phyloP scores from a whole-genome alignment of 768 basidiomycete species.

The Naganishia randhawae region DNA sequence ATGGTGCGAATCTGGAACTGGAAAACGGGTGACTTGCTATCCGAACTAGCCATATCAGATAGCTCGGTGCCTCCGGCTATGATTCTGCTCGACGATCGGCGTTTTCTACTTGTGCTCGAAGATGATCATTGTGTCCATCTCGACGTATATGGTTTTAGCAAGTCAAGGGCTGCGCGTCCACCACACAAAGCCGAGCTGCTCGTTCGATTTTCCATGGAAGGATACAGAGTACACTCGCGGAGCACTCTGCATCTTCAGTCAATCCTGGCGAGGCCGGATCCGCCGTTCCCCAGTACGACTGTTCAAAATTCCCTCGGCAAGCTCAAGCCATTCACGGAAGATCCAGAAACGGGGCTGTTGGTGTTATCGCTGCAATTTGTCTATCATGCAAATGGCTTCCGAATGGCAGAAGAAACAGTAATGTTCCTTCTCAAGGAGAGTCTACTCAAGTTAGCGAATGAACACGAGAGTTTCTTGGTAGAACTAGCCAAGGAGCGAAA shows the following conservation, averaged over 20 bases:
- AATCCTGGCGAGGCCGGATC: slow-evolving; percentile 20
- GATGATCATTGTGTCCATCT: slow-evolving; percentile 2
- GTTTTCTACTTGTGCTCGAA: not conserved
- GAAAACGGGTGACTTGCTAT: slow-evolving; percentile 58
- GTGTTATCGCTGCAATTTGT: slow-evolving; percentile 14
- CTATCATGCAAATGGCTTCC: not conserved
- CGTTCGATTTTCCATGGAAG: slow-evolving; percentile 4
- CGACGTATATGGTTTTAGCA: slow-evolving; percentile 10
- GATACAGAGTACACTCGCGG: not conserved
- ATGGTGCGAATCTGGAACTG: slow-evolving; percentile 66
- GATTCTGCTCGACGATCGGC: slow-evolving; percentile 2
- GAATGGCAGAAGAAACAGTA: not conserved
- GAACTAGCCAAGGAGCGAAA: not conserved
- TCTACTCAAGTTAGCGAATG: slow-evolving; percentile 15
- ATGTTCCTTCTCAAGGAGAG: slow-evolving; percentile 22
- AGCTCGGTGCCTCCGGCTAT: slow-evolving; percentile 12
- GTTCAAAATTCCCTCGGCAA: not conserved
- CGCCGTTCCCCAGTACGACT: slow-evolving; percentile 16
- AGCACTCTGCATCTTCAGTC: not conserved
- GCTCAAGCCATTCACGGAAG: slow-evolving; percentile 27
- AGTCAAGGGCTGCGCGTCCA: too few species aligned
- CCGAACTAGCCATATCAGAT: slow-evolving; percentile 30
- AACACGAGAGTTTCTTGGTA: not conserved
- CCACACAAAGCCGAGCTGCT: not conserved
- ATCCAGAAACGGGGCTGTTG: slow-evolving; percentile 21